Percentiles rank a stretch among this genome's conserved stretches.
phyloP scores from a whole-genome alignment of 257 asterid species.

The Primulina huaijiensis region DNA sequence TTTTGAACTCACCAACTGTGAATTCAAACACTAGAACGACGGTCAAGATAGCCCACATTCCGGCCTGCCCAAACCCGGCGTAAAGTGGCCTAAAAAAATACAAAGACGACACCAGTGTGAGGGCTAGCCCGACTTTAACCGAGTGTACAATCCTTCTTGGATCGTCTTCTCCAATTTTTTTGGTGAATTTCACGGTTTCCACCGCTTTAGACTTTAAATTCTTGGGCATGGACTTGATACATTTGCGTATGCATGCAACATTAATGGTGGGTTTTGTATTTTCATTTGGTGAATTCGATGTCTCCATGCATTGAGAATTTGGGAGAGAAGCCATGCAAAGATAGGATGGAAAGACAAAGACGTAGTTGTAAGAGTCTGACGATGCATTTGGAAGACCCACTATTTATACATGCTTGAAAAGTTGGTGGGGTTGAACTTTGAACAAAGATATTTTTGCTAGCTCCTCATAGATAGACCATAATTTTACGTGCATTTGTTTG shows the following conservation, averaged over 20 bases:
- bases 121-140: slow-evolving; percentile 34
- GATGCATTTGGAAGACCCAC: slow-evolving; percentile 1
- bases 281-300: slow-evolving; percentile 19
- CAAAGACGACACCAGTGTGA: slow-evolving; percentile 31
- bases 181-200: slow-evolving; percentile 3
- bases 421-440: slow-evolving; percentile 1
- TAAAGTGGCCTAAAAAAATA: slow-evolving; percentile 34
- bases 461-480: not conserved
- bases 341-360: not conserved
- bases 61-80: slow-evolving; percentile 39
- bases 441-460: not conserved
- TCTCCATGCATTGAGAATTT: slow-evolving; percentile 11
- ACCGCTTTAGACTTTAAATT: slow-evolving; percentile 9
- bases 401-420: slow-evolving; percentile 4
- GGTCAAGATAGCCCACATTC: slow-evolving; percentile 46
- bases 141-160: slow-evolving; percentile 37
- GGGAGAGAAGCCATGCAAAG: not conserved
- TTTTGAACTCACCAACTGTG: slow-evolving; percentile 33
- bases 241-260: not conserved
- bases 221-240: slow-evolving; percentile 14
- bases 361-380: not conserved
- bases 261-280: not conserved
- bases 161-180: slow-evolving; percentile 34
- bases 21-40: slow-evolving; percentile 41
- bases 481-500: not conserved